A percentile compares a stretch with the other conserved stretches of the same genome.
Conservation (phyloP, 371 early-diverging fungal species). For the Rhizopus arrhizus region DNA sequence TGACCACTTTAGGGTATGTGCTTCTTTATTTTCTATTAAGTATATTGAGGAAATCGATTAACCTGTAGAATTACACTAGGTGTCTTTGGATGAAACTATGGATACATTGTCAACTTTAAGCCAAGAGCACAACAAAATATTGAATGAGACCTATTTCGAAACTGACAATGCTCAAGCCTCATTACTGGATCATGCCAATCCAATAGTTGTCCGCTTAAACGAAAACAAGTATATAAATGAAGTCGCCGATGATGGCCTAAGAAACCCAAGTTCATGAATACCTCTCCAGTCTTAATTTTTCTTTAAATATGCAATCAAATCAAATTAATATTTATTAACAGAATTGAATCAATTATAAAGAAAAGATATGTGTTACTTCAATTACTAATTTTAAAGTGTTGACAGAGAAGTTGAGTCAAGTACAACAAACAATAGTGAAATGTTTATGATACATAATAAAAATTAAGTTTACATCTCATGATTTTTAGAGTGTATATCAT, state of each 20-base stretch:
- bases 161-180: constrained; percentile 11
- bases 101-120: constrained; percentile 5
- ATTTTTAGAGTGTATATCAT: constrained; percentile 4
- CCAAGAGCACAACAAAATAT: constrained; percentile 10
- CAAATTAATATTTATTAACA: constrained; percentile 9
- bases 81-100: constrained; percentile 20
- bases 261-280: constrained; percentile 11
- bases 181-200: constrained; percentile 14
- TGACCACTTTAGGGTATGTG: constrained; percentile 16
- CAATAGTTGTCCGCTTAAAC: constrained; percentile 13
- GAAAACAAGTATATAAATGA: constrained; percentile 17
- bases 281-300: constrained; percentile 5
- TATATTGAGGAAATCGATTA: constrained; percentile 19
- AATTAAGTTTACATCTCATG: background rate
- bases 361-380: constrained; percentile 4
- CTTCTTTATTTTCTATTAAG: constrained; percentile 14
- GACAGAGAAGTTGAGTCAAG: constrained; percentile 9
- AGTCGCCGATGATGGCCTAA: constrained; percentile 14
- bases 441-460: constrained; percentile 4
- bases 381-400: constrained; percentile 9
- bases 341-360: too few relatives aligned
- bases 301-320: background rate
- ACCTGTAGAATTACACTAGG: constrained; percentile 22
- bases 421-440: constrained; percentile 10
- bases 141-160: constrained; percentile 2